Evolutionary conservation across 2,329 filamentous ascomycete genomes (phyloP), one percentile per base, ranked within the genome.

Genomic region (Venturia effusa): DNA sequence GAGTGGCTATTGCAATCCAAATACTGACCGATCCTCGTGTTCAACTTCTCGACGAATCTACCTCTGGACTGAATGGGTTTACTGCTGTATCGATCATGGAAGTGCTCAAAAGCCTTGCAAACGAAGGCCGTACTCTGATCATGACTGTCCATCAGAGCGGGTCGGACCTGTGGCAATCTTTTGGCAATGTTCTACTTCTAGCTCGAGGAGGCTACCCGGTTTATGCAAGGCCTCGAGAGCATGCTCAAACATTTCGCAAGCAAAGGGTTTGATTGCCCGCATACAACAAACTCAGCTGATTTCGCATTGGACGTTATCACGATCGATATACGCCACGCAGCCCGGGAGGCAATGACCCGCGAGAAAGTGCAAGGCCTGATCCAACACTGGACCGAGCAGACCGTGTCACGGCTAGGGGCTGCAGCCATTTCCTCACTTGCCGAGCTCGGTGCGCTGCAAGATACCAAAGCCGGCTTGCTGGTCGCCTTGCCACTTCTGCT

Each of bases 61-160:
- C 89, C 0, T 89, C 86, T 3, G 89, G 89, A 0, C 75, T 92
- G 0, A 89, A 92, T 70, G 88, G 88, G 0, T 92, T 92, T 68
- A 92, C 88, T 0, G 88, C 89, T 1, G 84, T 82, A 62, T 91
- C 88, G 0, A 90, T 92, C 66, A 84, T 90, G 74, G 87, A 90
- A 66, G 87, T 92, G 2, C 79, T 92, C 0, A 81, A 83, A 30
- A 85, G 85, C 1, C 78, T 92, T 2, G 88, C 88, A 0, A 82
- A 84, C 27, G 88, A 92, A 74, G 88, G 88, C 0, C 83, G 88
- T 6, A 92, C 88, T 0, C 73, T 92, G 1, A 84, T 92, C 54
- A 78, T 90, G n/a, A 91, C 88, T 0, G 90, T 92, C 41, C 89
- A 92, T 65, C 89, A 92, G n/a, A n/a, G n/a, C n/a, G n/a, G n/a